A percentile compares a stretch with the other conserved stretches of the same genome.
phyloP scores from a whole-genome alignment of 805 yeast genomes.

The Ogataea methylovora region DNA sequence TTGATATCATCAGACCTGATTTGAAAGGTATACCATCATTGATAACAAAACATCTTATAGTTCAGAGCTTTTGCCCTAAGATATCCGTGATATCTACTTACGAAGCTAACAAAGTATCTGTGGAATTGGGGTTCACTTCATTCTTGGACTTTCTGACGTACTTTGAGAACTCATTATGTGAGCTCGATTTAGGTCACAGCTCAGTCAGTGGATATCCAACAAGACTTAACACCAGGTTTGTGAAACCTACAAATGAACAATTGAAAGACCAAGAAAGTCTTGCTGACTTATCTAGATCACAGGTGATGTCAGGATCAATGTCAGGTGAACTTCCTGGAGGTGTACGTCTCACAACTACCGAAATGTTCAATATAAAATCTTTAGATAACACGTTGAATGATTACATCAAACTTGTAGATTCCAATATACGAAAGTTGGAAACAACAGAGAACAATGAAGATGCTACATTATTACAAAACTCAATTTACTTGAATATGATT shows the following conservation, averaged over 20 bases:
- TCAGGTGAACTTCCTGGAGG: too few relatives aligned
- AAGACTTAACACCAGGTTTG: slow-evolving; percentile 18
- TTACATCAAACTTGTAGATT: slow-evolving; percentile 14
- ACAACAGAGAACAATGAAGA: slow-evolving; percentile 2
- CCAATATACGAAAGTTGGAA: slow-evolving; percentile 1
- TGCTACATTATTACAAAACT: slow-evolving; percentile 26
- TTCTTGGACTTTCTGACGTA: slow-evolving; percentile 17
- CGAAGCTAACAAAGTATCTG: slow-evolving; percentile 15
- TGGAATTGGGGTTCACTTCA: slow-evolving; percentile 9
- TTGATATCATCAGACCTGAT: slow-evolving; percentile 12
- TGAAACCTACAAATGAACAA: slow-evolving; percentile 16
- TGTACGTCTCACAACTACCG: too few relatives aligned
- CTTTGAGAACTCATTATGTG: slow-evolving; percentile 20
- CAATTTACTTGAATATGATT: slow-evolving; percentile 51
- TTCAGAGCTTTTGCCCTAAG: slow-evolving; percentile 24
- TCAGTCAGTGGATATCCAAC: slow-evolving; percentile 8
- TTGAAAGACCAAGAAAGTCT: slow-evolving; percentile 16
- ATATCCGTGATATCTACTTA: slow-evolving; percentile 21
- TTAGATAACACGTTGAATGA: slow-evolving; percentile 13
- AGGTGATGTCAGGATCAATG: too few relatives aligned
- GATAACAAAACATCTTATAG: slow-evolving; percentile 19
- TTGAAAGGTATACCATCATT: slow-evolving; percentile 22
- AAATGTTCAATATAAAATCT: slow-evolving; percentile 13
- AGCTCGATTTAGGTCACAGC: slow-evolving; percentile 11
- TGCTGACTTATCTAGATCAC: too few relatives aligned